A percentile compares a stretch with the other conserved stretches of the same genome.
These are phyloP conservation scores for Dipteronia dyeriana DNA, from an alignment of 345 rosid genomes.

Conservation along the genomic window DNA sequence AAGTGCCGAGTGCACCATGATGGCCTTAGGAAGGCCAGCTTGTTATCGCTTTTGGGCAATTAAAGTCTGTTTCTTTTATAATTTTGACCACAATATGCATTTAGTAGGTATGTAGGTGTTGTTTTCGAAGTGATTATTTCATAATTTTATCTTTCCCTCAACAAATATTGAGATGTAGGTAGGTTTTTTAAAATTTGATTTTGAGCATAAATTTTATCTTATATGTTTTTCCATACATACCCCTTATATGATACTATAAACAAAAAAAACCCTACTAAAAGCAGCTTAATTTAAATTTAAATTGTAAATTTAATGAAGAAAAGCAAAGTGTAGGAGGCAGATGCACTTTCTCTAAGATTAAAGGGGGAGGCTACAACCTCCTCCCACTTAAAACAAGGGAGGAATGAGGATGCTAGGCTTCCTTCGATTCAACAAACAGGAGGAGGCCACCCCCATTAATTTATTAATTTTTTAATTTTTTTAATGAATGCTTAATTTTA, in stretches of 20 bases:
- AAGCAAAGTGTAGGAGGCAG: neutral
- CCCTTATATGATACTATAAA: neutral
- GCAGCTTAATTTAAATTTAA: neutral
- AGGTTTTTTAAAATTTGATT: neutral
- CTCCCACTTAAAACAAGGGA: neutral
- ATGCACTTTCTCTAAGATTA: neutral
- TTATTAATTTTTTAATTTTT: no score
- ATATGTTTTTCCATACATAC: neutral
- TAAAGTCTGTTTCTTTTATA: neutral
- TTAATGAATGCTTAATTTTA: neutral
- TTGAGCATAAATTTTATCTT: neutral
- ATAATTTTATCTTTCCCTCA: neutral
- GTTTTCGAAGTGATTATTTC: neutral
- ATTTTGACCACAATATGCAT: neutral
- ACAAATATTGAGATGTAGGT: neutral
- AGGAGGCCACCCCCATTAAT: neutral
- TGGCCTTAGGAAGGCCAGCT: neutral
- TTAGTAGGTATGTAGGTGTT: neutral
- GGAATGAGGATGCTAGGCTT: neutral
- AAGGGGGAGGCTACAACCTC: neutral
- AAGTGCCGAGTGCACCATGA: constrained; percentile 4
- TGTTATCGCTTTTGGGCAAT: neutral
- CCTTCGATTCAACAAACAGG: neutral
- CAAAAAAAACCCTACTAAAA: neutral
- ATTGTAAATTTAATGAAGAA: no score